Base-by-base conservation (phyloP, 2,329 filamentous ascomycete genomes). In the Ampelomyces quisqualis region DNA sequence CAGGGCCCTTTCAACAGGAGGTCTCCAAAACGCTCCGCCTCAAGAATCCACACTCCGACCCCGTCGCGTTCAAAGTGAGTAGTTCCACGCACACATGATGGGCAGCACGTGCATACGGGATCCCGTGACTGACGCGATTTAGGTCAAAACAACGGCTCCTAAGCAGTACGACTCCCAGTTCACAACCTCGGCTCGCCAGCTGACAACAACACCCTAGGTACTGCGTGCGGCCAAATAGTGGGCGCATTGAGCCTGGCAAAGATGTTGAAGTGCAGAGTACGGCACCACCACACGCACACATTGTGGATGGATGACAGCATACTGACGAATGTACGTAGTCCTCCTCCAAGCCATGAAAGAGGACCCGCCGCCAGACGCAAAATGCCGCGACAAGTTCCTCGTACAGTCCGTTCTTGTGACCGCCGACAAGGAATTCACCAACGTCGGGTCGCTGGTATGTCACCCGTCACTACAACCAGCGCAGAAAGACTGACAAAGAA, bases 81-180 rank as follows among this genome's bases (percentile, higher is more conserved):
- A n/a, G n/a, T n/a, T 17, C 27, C 35, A 9, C 19, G 10, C n/a
- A 43, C 29, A 36, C 33, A 32, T 18, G 23, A n/a, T n/a, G 14
- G 22, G 21, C 19, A 32, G 33, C 34, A 4, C 7, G 17, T 28
- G 4, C 23, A 40, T 43, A 20, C 35, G 29, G 27, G n/a, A 8
- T 27, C 4, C 27, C 10, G 18, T 30, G 24, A 37, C 40, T 58
- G 35, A 60, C 53, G 39, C 31, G 20, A 24, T 28, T 22, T 58
- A 95, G 90, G 93, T 98, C 72, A 98, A 98, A 83, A 98, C 93
- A 34, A 98, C 93, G 50, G 93, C 93, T 34, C 93, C 93, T 22
- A 97, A 97, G 75, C 93, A 97, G 91, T 98, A 87, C 65, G 86
- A 71, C 34, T 41, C 11, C 21, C 36, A 26, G 3, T 43, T 45